Conservation (phyloP, 23 red algal species). For the Pyropia yezoensis region DNA sequence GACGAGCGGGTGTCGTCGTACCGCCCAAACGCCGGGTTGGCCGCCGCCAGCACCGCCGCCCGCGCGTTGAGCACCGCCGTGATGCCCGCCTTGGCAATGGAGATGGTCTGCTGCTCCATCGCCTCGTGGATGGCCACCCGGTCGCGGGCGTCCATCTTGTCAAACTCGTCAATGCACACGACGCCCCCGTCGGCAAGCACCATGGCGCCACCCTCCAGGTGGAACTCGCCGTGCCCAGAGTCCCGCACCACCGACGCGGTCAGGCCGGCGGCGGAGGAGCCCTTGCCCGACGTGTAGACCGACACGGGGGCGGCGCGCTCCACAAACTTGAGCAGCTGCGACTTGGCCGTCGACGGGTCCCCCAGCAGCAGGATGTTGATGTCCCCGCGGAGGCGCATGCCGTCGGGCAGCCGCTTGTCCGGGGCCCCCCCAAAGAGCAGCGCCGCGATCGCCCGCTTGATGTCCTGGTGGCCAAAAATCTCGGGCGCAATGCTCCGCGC, state of each 20-base stretch:
- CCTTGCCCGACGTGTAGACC: slow-evolving; percentile 85
- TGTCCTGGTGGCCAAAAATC: slow-evolving; percentile 89
- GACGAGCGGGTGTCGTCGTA: slow-evolving; percentile 83
- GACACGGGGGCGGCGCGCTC: slow-evolving; percentile 71
- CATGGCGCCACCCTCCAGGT: slow-evolving; percentile 92
- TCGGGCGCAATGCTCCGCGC: slow-evolving; percentile 80
- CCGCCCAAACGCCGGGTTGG: slow-evolving; percentile 90
- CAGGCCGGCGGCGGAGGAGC: slow-evolving; percentile 76
- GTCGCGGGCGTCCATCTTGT: slow-evolving; percentile 91
- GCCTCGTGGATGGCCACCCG: slow-evolving; percentile 92
- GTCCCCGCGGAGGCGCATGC: slow-evolving; percentile 87
- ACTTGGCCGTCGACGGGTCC: slow-evolving; percentile 86
- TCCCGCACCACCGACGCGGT: slow-evolving; percentile 91
- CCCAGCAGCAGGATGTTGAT: slow-evolving; percentile 77
- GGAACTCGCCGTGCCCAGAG: slow-evolving; percentile 72
- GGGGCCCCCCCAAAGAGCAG: slow-evolving; percentile 71
- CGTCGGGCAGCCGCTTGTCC: slow-evolving; percentile 72
- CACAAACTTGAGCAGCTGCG: slow-evolving; percentile 83
- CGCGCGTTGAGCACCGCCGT: slow-evolving; percentile 89
- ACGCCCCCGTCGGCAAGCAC: slow-evolving; percentile 92
- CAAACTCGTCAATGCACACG: slow-evolving; percentile 99
- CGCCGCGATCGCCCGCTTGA: slow-evolving; percentile 84
- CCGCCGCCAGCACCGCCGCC: slow-evolving; percentile 83
- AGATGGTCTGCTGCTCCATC: slow-evolving; percentile 99
- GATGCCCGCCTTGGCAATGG: slow-evolving; percentile 97